phyloP scores from a whole-genome alignment of 225 moss, liverwort and hornwort genomes.

The Rhytidiadelphus loreus region DNA sequence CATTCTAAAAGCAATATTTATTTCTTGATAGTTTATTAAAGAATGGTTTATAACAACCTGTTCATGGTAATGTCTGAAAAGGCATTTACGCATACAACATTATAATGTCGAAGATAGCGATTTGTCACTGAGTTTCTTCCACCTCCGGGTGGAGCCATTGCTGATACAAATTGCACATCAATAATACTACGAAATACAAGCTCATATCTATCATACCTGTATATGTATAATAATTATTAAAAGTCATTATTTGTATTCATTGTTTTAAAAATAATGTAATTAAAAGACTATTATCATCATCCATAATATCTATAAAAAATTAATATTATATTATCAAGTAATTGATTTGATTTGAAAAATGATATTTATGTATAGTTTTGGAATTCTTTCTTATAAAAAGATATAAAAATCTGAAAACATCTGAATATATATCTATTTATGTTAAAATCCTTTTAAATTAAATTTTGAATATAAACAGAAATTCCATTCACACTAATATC shows the following conservation, averaged over 20 bases:
- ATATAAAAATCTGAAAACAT: background rate
- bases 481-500: background rate
- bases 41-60: slow-evolving; percentile 6
- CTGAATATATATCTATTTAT: background rate
- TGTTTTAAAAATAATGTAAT: background rate
- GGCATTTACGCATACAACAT: slow-evolving; percentile 61
- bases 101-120: slow-evolving; percentile 77
- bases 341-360: background rate
- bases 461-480: background rate
- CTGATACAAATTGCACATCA: slow-evolving; percentile 78
- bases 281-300: background rate
- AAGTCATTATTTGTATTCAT: no score
- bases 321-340: no score
- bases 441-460: background rate
- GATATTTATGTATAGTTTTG: background rate
- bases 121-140: slow-evolving; percentile 77
- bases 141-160: slow-evolving; percentile 77
- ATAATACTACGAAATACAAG: slow-evolving; percentile 60
- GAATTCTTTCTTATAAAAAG: background rate
- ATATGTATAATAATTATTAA: no score
- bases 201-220: slow-evolving; percentile 67
- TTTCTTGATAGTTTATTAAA: no score
- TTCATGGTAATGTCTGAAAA: slow-evolving; percentile 82
- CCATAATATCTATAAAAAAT: fast-evolving
- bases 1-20: background rate